Percentiles rank a stretch among this genome's conserved stretches.
phyloP scores from a whole-genome alignment of 805 yeast genomes.

The Brettanomyces sp. region DNA sequence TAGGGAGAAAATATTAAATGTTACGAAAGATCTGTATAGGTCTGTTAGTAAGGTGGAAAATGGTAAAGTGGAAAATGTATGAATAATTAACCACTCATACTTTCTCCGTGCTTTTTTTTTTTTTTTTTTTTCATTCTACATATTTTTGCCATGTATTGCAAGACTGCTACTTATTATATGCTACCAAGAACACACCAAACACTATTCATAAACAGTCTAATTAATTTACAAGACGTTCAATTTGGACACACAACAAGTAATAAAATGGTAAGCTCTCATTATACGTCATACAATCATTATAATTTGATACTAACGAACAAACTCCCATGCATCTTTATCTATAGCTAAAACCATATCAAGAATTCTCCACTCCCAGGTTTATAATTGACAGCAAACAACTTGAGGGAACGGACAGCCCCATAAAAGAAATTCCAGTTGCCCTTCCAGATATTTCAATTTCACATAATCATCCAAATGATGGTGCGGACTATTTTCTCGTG shows the following conservation, averaged over 20 bases:
- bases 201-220: too few relatives aligned
- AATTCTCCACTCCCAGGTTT: constrained; percentile 37
- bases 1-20: too few relatives aligned
- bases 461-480: constrained; percentile 6
- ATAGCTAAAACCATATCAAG: constrained; percentile 41
- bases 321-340: not conserved
- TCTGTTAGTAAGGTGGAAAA: not conserved
- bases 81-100: not conserved
- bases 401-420: constrained; percentile 7
- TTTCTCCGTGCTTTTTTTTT: not conserved
- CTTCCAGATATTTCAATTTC: constrained; percentile 23
- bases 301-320: too few relatives aligned
- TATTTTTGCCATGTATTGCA: too few relatives aligned
- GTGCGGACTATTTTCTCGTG: constrained; percentile 20
- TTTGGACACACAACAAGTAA: too few relatives aligned
- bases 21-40: too few relatives aligned
- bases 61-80: not conserved
- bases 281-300: too few relatives aligned
- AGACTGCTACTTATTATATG: not conserved
- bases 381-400: constrained; percentile 29
- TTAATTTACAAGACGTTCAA: too few relatives aligned
- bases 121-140: too few relatives aligned
- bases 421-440: constrained; percentile 8
- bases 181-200: not conserved
- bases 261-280: too few relatives aligned